phyloP scores from a whole-genome alignment of 2,329 filamentous ascomycete genomes.

The Periconia macrospinosa region DNA sequence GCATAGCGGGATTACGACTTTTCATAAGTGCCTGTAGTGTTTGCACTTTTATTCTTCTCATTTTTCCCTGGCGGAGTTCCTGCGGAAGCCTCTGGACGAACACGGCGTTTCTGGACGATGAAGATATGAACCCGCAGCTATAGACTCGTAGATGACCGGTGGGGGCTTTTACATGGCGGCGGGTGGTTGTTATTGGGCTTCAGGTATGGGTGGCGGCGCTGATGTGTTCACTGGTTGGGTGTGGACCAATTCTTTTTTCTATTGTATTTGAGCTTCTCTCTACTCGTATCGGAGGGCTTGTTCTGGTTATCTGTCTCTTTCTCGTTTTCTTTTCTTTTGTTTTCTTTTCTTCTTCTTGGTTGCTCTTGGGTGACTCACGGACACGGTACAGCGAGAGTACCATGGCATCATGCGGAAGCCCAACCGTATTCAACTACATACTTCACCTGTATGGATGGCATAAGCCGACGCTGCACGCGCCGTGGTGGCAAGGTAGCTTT shows the following conservation, averaged over 20 bases:
- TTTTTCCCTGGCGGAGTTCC: constrained; percentile 13
- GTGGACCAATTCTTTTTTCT: constrained; percentile 18
- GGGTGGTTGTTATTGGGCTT: constrained; percentile 7
- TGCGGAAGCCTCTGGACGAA: constrained; percentile 2
- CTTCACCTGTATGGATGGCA: too few species aligned
- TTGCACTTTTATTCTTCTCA: constrained; percentile 17
- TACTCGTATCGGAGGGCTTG: background rate
- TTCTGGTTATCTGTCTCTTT: too few species aligned
- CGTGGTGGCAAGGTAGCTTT: too few species aligned
- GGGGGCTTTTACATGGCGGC: background rate
- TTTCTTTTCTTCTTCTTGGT: too few species aligned
- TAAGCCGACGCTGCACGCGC: too few species aligned
- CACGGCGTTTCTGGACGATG: constrained; percentile 22
- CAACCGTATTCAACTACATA: too few species aligned
- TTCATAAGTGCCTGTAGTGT: constrained; percentile 17
- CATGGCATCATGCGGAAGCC: too few species aligned
- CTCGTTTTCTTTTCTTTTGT: too few species aligned
- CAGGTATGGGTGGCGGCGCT: constrained; percentile 20
- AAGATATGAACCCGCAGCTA: constrained; percentile 14
- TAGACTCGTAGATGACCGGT: constrained; percentile 26
- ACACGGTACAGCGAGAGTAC: too few species aligned
- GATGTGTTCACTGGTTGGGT: constrained; percentile 25
- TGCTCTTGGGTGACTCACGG: too few species aligned
- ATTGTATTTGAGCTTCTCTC: constrained; percentile 13
- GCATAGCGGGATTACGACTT: constrained; percentile 35